These are phyloP conservation scores for Starmera stellimalicola DNA, from an alignment of 1,139 yeast species.

Conservation along the genomic window DNA sequence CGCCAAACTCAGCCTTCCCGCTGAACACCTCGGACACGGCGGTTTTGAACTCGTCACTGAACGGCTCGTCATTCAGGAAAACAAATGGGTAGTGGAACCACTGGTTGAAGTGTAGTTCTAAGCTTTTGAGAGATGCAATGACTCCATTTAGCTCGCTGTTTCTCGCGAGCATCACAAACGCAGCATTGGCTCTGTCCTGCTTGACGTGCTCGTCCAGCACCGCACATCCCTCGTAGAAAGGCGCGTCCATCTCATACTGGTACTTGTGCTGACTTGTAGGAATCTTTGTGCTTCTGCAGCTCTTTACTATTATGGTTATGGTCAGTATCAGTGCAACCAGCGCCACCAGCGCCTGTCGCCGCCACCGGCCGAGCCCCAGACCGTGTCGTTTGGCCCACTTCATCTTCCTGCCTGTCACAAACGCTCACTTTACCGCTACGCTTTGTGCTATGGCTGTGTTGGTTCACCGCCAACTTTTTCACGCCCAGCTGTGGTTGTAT, in stretches of 20 bases:
- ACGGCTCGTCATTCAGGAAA: slow-evolving; percentile 71
- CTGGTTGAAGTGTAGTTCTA: slow-evolving; percentile 82
- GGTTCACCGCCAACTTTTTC: no score
- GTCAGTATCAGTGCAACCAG: neutral
- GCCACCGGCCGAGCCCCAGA: no score
- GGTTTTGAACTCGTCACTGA: slow-evolving; percentile 50
- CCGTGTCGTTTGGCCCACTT: no score
- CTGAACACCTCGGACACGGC: slow-evolving; percentile 40
- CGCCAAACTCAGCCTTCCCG: slow-evolving; percentile 47
- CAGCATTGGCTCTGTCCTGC: slow-evolving; percentile 48
- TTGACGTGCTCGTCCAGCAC: slow-evolving; percentile 5
- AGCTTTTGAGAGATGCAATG: slow-evolving; percentile 52
- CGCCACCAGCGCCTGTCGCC: neutral
- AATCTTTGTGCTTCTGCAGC: neutral
- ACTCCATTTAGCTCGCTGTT: slow-evolving; percentile 69
- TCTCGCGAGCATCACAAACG: slow-evolving; percentile 74
- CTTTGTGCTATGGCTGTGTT: no score
- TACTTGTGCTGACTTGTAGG: slow-evolving; percentile 8
- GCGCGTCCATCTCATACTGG: slow-evolving; percentile 19
- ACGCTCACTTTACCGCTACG: no score
- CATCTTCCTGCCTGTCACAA: no score
- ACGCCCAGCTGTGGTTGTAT: no score
- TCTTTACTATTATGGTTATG: neutral
- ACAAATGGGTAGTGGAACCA: slow-evolving; percentile 91
- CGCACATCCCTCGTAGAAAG: slow-evolving; percentile 42